Conservation (phyloP, 345 rosid species). For the Populus alba region DNA sequence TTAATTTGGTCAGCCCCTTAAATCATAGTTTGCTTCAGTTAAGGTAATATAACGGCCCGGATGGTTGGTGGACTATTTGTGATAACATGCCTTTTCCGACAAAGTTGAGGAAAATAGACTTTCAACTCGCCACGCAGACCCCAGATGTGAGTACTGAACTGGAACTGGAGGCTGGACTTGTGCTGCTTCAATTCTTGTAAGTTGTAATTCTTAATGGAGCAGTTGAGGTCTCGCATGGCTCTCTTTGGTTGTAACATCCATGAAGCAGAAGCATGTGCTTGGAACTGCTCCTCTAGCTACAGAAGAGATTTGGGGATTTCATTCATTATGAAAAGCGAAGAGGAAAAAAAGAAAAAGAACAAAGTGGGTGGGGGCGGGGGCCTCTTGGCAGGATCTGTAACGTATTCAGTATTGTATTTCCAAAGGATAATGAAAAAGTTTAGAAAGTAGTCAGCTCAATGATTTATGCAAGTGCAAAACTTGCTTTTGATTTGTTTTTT, state of each 20-base stretch:
- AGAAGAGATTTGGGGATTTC: not conserved
- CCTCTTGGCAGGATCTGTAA: too few species aligned
- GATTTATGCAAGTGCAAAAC: slow-evolving; percentile 18
- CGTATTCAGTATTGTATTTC: not conserved
- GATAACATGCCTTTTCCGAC: not conserved
- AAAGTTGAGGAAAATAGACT: not conserved
- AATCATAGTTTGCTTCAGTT: not conserved
- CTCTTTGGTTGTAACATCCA: not conserved
- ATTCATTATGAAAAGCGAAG: not conserved
- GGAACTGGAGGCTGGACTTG: not conserved
- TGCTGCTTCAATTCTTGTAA: not conserved
- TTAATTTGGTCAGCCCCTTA: not conserved
- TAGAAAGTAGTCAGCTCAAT: slow-evolving; percentile 14
- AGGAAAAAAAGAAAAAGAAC: not conserved
- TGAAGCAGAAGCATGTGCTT: not conserved
- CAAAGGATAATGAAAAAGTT: not conserved
- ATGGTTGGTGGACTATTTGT: not conserved
- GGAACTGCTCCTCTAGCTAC: not conserved
- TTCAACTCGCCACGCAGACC: not conserved
- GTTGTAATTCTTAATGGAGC: not conserved
- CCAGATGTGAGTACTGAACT: not conserved
- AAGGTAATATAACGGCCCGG: too few species aligned
- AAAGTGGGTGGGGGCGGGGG: too few species aligned
- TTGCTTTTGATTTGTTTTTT: not conserved
- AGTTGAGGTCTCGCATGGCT: not conserved